Base-by-base conservation (phyloP, 352 stramenopile species). In the Phytophthora pini region DNA sequence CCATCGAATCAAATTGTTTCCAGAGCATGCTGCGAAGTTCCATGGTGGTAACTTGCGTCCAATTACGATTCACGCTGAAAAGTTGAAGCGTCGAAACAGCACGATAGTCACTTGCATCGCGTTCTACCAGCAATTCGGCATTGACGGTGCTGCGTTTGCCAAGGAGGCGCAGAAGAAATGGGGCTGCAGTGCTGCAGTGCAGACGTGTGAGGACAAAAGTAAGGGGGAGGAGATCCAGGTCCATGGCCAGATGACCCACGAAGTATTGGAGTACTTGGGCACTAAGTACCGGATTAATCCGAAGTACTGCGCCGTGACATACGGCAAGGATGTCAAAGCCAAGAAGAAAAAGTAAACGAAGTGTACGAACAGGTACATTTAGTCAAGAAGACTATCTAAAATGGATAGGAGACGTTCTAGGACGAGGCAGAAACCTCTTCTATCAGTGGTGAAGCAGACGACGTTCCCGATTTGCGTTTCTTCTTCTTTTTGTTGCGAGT, bases 151-250 rank as follows among this genome's bases (percentile, higher is more conserved):
- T 4, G 56, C 67, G 6, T 93, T 94, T 63, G 80, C 74, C n/a
- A 92, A 90, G 55, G 88, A 96, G 12, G 83, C 65, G 3, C 84
- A 93, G 48, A 93, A 93, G 60, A 93, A 89, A 44, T 96, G 86
- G 86, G 88, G 86, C 13, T 94, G 81, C 58, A 90, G 81, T 50
- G 87, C 85, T 22, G 68, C 81, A 22, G 58, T 80, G 36, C 78
- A 86, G 41, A 3, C 65, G 12, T 81, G 74, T 0, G 66, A 82
- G 17, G 83, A 92, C 50, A 93, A 93, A 66, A 76, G 72, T 39
- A 84, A 81, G 24, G 73, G 73, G 1, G 77, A 93, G 26, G 84
- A 96, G 65, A 86, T 96, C 58, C 78, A 87, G 41, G 66, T 96
- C 15, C 85, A 93, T 63, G 88, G 88, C 11, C 84, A 96, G 39